These are phyloP conservation scores for Gossypium aridum DNA, from an alignment of 441 rosid species.

Conservation along the genomic window DNA sequence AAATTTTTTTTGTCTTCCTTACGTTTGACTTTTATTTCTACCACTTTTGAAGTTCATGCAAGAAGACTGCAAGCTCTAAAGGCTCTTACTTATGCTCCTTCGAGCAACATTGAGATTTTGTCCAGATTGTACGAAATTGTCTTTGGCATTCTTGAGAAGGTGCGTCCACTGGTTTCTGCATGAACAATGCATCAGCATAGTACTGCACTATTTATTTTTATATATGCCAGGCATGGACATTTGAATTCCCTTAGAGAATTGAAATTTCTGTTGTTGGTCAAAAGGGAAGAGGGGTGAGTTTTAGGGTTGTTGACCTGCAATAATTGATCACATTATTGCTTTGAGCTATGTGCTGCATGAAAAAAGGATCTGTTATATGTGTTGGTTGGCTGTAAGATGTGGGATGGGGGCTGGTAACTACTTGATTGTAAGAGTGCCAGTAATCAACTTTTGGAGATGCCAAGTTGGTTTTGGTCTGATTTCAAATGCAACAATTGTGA, in stretches of 20 bases:
- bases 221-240: neutral
- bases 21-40: conserved; percentile 29
- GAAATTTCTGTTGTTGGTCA: neutral
- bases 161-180: conserved; percentile 27
- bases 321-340: neutral
- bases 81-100: conserved; percentile 91
- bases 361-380: neutral
- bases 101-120: conserved; percentile 75
- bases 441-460: neutral
- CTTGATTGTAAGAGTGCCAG: neutral
- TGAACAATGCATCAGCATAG: conserved; percentile 10
- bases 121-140: conserved; percentile 84
- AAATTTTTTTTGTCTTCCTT: conserved; percentile 8
- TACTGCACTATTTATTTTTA: neutral
- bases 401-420: neutral
- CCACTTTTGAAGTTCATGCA: conserved; percentile 68
- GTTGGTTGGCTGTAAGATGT: neutral
- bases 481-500: neutral
- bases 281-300: neutral
- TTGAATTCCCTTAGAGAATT: neutral
- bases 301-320: neutral
- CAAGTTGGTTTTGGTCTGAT: neutral
- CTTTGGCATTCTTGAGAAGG: conserved; percentile 96
- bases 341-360: neutral
- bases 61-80: conserved; percentile 95